Percentiles rank a stretch among this genome's conserved stretches.
These are phyloP conservation scores for Lodderomyces beijingensis DNA, from an alignment of 1,139 yeast species.

Conservation along the genomic window DNA sequence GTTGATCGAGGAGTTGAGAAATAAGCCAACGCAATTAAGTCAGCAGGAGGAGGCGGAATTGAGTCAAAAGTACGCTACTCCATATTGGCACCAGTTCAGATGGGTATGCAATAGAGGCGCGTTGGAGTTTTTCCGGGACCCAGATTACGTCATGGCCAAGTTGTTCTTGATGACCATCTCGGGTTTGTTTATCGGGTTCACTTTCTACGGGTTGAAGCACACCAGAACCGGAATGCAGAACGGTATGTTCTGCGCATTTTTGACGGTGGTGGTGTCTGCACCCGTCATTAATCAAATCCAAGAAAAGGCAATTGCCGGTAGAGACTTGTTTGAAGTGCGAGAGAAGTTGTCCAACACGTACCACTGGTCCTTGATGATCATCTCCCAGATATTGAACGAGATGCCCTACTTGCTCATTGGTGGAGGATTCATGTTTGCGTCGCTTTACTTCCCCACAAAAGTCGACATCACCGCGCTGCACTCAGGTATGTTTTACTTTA, in stretches of 20 bases:
- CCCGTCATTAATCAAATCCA: conserved; percentile 44
- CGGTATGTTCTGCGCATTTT: conserved; percentile 48
- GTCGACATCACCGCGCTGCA: conserved; percentile 40
- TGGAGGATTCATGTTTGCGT: conserved; percentile 48
- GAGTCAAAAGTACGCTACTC: conserved; percentile 30
- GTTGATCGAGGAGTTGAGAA: conserved; percentile 16
- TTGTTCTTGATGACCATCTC: conserved; percentile 36
- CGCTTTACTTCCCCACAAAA: conserved; percentile 57
- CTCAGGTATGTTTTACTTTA: conserved; percentile 52
- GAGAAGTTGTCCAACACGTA: conserved; percentile 63
- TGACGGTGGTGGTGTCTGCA: conserved; percentile 45
- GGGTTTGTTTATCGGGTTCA: conserved; percentile 53
- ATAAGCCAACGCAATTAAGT: conserved; percentile 6
- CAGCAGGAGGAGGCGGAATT: conserved; percentile 10
- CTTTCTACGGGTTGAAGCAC: conserved; percentile 39
- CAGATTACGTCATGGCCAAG: conserved; percentile 42
- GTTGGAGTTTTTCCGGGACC: conserved; percentile 40
- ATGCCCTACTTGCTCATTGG: conserved; percentile 52
- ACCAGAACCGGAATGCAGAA: conserved; percentile 49
- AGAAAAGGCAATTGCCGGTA: conserved; percentile 42
- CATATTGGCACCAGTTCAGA: conserved; percentile 31
- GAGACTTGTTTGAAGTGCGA: conserved; percentile 59
- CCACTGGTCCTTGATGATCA: conserved; percentile 56
- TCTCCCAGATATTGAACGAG: conserved; percentile 51
- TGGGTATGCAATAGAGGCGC: conserved; percentile 30